Percentiles rank a stretch among this genome's conserved stretches.
Evolutionary conservation across 257 asterid species (phyloP).

Genomic region (Solanum ossicruentum): DNA sequence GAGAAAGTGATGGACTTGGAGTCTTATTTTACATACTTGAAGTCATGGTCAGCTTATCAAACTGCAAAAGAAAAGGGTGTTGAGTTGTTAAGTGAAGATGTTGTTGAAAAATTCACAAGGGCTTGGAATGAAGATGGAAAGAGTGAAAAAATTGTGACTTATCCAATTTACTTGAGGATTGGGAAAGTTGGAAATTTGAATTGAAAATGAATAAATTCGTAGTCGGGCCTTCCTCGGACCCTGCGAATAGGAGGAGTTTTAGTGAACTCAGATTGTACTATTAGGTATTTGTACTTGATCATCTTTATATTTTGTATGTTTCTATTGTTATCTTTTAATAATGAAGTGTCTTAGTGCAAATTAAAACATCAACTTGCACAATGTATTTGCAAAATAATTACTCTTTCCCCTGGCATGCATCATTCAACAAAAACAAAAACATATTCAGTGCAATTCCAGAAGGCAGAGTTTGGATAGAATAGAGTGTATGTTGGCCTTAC

Average conservation of each 20-base stretch:
- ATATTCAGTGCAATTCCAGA: neutral
- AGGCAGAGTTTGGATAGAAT: accelerated
- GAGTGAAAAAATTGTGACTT: neutral
- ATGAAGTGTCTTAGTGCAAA: neutral
- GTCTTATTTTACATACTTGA: conserved; percentile 2
- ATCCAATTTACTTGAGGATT: conserved; percentile 2
- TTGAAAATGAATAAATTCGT: neutral
- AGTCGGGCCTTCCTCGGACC: no score
- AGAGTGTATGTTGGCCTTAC: neutral
- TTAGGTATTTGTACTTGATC: neutral
- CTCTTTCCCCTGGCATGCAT: neutral
- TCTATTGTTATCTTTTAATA: neutral
- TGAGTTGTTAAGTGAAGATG: conserved; percentile 8
- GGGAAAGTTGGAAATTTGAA: conserved; percentile 1
- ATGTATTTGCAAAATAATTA: neutral
- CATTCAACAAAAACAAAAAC: neutral
- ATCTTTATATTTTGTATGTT: neutral
- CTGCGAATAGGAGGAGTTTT: no score
- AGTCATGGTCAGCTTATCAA: conserved; percentile 19
- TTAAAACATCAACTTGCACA: neutral
- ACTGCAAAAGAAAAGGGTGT: conserved; percentile 20
- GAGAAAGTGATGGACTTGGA: conserved; percentile 12
- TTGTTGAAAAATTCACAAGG: conserved; percentile 9
- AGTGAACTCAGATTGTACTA: neutral
- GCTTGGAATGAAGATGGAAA: conserved; percentile 30